phyloP scores from a whole-genome alignment of 1,284 basidiomycete species.

The Rhodotorula sp. region DNA sequence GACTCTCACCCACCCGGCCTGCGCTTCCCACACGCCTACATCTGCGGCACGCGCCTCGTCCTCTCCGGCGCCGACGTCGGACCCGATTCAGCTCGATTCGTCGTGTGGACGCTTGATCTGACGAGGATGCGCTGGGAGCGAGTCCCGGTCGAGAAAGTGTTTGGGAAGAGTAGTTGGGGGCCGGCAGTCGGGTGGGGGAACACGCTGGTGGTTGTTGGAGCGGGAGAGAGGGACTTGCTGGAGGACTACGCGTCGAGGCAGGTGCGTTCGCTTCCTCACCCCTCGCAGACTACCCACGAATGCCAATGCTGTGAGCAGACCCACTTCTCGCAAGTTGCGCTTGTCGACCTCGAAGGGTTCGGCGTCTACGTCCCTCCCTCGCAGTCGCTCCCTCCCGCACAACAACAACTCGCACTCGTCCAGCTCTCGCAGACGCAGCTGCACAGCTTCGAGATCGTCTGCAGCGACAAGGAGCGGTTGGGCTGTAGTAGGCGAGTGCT shows the following conservation, averaged over 20 bases:
- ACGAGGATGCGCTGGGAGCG: constrained; percentile 16
- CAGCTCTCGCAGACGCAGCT: constrained; percentile 25
- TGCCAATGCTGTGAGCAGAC: constrained; percentile 49
- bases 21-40: constrained; percentile 85
- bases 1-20: constrained; percentile 62
- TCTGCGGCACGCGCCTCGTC: constrained; percentile 76
- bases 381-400: constrained; percentile 54
- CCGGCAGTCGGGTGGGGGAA: constrained; percentile 54
- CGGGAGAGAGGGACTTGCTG: constrained; percentile 75
- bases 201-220: constrained; percentile 83
- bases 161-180: constrained; percentile 41
- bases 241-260: constrained; percentile 60
- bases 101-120: constrained; percentile 43
- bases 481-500: constrained; percentile 75
- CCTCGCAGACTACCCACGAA: not conserved
- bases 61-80: constrained; percentile 38
- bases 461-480: constrained; percentile 81
- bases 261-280: not conserved
- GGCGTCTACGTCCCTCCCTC: constrained; percentile 83
- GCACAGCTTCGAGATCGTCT: constrained; percentile 83
- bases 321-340: constrained; percentile 84
- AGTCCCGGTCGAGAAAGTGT: constrained; percentile 23
- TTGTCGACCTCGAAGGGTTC: constrained; percentile 86
- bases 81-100: constrained; percentile 51
- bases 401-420: constrained; percentile 37